Evolutionary conservation across 768 basidiomycete genomes (phyloP), one percentile per base, ranked within the genome.

Genomic region (Boletus subparvulus): DNA sequence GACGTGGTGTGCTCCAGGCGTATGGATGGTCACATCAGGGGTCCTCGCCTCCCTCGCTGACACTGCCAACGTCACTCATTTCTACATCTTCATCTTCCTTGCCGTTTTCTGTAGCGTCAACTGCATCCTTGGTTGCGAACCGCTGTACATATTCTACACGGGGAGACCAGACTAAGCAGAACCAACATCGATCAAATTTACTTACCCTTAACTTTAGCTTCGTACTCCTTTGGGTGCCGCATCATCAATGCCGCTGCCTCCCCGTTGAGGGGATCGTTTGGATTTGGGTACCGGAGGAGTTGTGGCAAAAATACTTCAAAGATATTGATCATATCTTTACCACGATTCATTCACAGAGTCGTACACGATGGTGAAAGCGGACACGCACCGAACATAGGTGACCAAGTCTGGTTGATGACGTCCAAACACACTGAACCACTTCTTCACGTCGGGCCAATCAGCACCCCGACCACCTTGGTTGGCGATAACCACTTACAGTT

Each of bases 371-470:
- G 36, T 26, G 5, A 50, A 32, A 44, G 45, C 13, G 35, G 46
- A 48, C 47, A 78, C 88, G 70, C 70, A 95, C 94, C 94, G 70
- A 97, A 99, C 97, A 99, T 98, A 2, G 97, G 97, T 41, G 97
- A 98, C 97, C 97, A 99, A 16, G 96, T 97, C 77, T 98, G 95
- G 71, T 98, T 98, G 73, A 98, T 98, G 41, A 98, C 97, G 73
- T 98, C 97, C 61, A 99, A 78, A 73, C 97, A 99, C 50, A 99
- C 96, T 6, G 95, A 98, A 42, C 96, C 96, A 69, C 94, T 97
- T 68, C 94, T 96, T 70, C 32, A 58, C 28, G 36, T 39, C 40
- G 50, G 42, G 49, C 45, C 28, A 33, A 45, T 59, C 28, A 62
- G 53, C 58, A 60, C 52, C 30, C 42, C 37, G 36, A 44, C 24